Evolutionary conservation across 208 protist species (phyloP).

Genomic region (Strigomonas culicis): DNA sequence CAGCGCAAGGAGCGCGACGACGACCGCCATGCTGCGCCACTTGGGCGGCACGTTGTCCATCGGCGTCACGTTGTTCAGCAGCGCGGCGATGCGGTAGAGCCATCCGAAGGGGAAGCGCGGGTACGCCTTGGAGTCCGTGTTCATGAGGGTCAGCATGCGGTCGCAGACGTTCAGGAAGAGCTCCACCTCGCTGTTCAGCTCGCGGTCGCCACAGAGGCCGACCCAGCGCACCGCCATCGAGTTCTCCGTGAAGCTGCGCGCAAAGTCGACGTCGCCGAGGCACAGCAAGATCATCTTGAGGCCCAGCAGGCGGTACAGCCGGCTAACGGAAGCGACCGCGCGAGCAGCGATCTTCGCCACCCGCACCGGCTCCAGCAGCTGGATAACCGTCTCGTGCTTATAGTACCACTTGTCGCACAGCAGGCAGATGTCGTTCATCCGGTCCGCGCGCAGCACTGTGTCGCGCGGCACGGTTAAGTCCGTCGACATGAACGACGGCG

Average conservation of each 20-base stretch:
- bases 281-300: slow-evolving; percentile 57
- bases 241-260: slow-evolving; percentile 27
- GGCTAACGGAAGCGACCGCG: slow-evolving; percentile 64
- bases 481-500: slow-evolving; percentile 2
- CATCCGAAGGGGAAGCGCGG: slow-evolving; percentile 73
- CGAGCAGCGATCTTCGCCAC: slow-evolving; percentile 35
- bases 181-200: slow-evolving; percentile 60
- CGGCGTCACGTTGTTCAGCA: slow-evolving; percentile 49
- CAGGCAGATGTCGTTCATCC: slow-evolving; percentile 73
- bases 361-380: slow-evolving; percentile 37
- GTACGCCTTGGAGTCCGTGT: slow-evolving; percentile 38
- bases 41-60: slow-evolving; percentile 46
- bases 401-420: slow-evolving; percentile 70
- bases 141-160: slow-evolving; percentile 47
- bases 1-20: slow-evolving; percentile 54
- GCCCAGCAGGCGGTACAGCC: slow-evolving; percentile 73
- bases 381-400: slow-evolving; percentile 51
- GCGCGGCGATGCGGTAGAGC: slow-evolving; percentile 66
- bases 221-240: slow-evolving; percentile 39
- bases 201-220: slow-evolving; percentile 71
- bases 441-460: slow-evolving; percentile 36
- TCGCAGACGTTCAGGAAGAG: slow-evolving; percentile 54
- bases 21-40: slow-evolving; percentile 44
- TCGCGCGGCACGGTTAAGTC: slow-evolving; percentile 1
- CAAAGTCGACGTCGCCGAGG: slow-evolving; percentile 43